Conservation (phyloP, 208 protist genomes). For the Leishmania amazonensis region DNA sequence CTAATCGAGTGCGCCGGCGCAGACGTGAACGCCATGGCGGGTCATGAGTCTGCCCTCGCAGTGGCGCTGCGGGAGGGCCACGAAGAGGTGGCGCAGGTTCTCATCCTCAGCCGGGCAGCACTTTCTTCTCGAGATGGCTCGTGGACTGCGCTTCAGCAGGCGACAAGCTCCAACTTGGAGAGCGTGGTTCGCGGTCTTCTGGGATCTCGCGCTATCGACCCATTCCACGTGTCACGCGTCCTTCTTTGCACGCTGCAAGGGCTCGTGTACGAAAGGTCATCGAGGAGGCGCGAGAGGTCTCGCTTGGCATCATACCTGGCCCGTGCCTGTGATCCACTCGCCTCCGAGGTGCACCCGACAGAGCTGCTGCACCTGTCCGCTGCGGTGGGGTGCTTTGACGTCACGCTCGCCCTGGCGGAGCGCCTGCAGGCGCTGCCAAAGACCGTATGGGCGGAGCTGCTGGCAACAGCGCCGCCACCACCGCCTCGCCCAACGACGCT, state of each 20-base stretch:
- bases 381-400: constrained; percentile 45
- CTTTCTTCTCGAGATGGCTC: constrained; percentile 31
- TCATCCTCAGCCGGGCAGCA: constrained; percentile 30
- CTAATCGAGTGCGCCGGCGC: constrained; percentile 42
- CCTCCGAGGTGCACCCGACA: constrained; percentile 41
- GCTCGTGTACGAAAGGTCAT: constrained; percentile 16
- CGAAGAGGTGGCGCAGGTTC: constrained; percentile 38
- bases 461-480: constrained; percentile 45
- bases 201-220: constrained; percentile 26
- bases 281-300: constrained; percentile 1
- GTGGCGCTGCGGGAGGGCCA: constrained; percentile 47
- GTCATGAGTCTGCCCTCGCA: constrained; percentile 30
- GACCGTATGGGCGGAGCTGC: constrained; percentile 37
- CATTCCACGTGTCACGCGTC: constrained; percentile 41
- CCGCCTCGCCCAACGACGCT: constrained; percentile 34
- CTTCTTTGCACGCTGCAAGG: constrained; percentile 42
- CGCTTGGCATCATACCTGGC: constrained; percentile 39
- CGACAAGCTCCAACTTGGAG: constrained; percentile 42
- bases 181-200: constrained; percentile 54
- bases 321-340: constrained; percentile 41
- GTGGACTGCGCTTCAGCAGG: constrained; percentile 55
- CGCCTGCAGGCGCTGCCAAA: constrained; percentile 41
- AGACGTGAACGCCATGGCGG: constrained; percentile 41
- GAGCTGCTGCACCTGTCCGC: constrained; percentile 76
- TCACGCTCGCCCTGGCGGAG: constrained; percentile 44